Conservation (phyloP, 1,284 basidiomycete species). For the Cryptococcus deneoformans region DNA sequence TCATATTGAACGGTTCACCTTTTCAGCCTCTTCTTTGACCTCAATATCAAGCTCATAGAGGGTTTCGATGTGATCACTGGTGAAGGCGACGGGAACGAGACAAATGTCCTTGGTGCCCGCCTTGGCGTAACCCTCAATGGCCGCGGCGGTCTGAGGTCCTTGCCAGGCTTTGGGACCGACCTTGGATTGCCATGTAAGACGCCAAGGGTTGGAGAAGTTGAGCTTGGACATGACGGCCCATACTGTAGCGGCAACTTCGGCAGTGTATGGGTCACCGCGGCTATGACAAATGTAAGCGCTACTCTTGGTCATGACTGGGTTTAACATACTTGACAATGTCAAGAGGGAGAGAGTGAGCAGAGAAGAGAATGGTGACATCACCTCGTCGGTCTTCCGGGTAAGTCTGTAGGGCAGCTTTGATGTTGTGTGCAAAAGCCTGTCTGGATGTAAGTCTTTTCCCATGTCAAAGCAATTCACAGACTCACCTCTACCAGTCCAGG, state of each 20-base stretch:
- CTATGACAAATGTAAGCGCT: conserved; percentile 55
- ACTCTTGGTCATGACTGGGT: background rate
- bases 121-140: conserved; percentile 87
- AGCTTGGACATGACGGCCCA: conserved; percentile 83
- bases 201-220: conserved; percentile 67
- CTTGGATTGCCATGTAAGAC: conserved; percentile 97
- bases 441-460: background rate
- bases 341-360: conserved; percentile 97
- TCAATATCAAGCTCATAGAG: conserved; percentile 96
- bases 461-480: conserved; percentile 1
- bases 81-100: conserved; percentile 95
- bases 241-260: conserved; percentile 94
- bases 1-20: conserved; percentile 57
- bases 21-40: conserved; percentile 83
- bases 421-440: conserved; percentile 85
- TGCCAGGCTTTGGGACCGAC: conserved; percentile 98
- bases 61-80: conserved; percentile 98
- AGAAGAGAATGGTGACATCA: conserved; percentile 85
- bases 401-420: conserved; percentile 75
- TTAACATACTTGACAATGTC: conserved; percentile 74
- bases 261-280: conserved; percentile 95
- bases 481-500: conserved; percentile 86
- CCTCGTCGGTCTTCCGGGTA: conserved; percentile 68
- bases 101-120: conserved; percentile 84
- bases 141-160: conserved; percentile 92